Evolutionary conservation across 805 yeast species (phyloP).

Genomic region (Teunomyces stri): DNA sequence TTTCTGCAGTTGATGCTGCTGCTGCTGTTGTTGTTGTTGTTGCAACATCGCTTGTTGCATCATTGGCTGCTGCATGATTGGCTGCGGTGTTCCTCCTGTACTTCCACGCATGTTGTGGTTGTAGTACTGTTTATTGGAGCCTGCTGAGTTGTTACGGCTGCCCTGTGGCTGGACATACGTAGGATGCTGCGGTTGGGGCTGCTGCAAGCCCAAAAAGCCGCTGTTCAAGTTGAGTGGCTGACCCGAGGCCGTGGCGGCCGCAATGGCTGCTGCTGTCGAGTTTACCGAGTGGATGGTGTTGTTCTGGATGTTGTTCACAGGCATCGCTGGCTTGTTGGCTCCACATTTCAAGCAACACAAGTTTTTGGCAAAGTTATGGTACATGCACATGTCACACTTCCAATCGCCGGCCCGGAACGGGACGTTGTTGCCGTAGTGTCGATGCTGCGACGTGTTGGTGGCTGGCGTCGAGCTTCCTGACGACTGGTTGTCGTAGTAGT

Average conservation of each 20-base stretch:
- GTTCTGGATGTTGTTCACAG: slow-evolving; percentile 13
- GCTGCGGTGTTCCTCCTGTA: slow-evolving; percentile 18
- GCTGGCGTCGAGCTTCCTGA: not conserved
- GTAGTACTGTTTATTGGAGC: slow-evolving; percentile 14
- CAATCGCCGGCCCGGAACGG: slow-evolving; percentile 97
- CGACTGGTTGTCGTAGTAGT: slow-evolving; percentile 1
- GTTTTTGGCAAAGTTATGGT: slow-evolving; percentile 92
- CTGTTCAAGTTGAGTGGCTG: slow-evolving; percentile 40
- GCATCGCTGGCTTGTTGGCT: slow-evolving; percentile 53
- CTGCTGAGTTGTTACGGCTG: slow-evolving; percentile 7
- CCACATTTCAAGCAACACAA: slow-evolving; percentile 86
- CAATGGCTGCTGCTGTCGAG: slow-evolving; percentile 46
- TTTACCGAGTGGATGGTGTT: slow-evolving; percentile 32
- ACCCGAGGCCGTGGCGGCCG: slow-evolving; percentile 48
- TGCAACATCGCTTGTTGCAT: slow-evolving; percentile 13
- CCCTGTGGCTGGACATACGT: slow-evolving; percentile 7
- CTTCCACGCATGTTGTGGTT: slow-evolving; percentile 15
- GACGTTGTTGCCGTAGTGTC: slow-evolving; percentile 48
- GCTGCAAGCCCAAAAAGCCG: slow-evolving; percentile 31
- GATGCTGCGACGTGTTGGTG: slow-evolving; percentile 9
- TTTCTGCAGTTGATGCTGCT: slow-evolving; percentile 13
- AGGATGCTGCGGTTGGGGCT: slow-evolving; percentile 31
- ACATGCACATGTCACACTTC: slow-evolving; percentile 86
- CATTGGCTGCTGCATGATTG: slow-evolving; percentile 21
- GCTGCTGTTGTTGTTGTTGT: slow-evolving; percentile 14